Conservation (phyloP, 164 flowering plant genomes). For the Aristolochia fimbriata region DNA sequence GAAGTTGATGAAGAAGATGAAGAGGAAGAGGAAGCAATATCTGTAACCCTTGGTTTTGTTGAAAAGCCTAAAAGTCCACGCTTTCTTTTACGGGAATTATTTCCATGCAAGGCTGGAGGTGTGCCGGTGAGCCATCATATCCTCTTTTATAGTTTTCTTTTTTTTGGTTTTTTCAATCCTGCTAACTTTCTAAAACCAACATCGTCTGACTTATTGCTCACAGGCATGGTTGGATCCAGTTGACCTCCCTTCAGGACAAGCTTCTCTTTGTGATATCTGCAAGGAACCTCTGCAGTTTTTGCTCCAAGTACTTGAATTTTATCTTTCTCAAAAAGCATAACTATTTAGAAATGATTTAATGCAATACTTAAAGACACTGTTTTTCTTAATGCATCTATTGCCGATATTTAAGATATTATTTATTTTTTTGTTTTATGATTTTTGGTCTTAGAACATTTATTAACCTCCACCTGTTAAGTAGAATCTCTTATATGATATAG, state of each 20-base stretch:
- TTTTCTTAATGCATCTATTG: no score
- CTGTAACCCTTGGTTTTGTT: constrained; percentile 54
- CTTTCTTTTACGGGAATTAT: constrained; percentile 57
- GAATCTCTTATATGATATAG: no score
- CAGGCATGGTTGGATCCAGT: constrained; percentile 94
- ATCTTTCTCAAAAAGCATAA: no score
- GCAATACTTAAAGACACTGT: no score
- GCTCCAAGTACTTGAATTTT: constrained; percentile 53
- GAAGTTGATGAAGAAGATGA: constrained; percentile 22
- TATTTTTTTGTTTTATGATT: no score
- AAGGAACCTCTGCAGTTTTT: constrained; percentile 70
- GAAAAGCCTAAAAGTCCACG: constrained; percentile 46
- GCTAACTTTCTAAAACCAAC: not conserved
- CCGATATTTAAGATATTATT: no score
- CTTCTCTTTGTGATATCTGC: constrained; percentile 60
- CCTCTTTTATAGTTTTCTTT: not conserved
- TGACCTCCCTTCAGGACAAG: constrained; percentile 53
- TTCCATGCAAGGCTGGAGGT: constrained; percentile 94
- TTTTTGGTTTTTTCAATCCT: not conserved
- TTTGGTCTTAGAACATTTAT: no score
- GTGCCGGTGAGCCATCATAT: constrained; percentile 36
- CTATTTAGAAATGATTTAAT: no score
- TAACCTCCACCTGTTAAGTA: no score
- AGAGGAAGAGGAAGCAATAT: constrained; percentile 18
- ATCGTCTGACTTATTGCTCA: not conserved